Evolutionary conservation across 352 stramenopile genomes (phyloP), one percentile per base, ranked within the genome.

Genomic region (Globisporangium ultimum): DNA sequence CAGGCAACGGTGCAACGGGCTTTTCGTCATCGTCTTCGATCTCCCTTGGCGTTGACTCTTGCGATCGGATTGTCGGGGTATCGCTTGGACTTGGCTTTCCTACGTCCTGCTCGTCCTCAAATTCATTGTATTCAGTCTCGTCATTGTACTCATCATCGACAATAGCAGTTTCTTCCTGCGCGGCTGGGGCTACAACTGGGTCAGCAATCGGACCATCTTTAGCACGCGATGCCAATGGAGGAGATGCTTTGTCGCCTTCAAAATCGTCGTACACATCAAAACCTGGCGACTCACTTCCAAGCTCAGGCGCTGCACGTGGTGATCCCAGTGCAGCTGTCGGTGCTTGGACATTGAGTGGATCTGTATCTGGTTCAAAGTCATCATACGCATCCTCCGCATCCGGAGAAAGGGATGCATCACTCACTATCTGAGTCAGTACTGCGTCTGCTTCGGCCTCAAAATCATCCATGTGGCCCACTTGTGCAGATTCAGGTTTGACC

Each of bases 51-150:
- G 60, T 62, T 17, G 60, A 64, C 8, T 43, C 58, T 38, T 52
- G 58, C 55, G 24, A 61, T 28, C 46, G 52, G 45, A 47, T 20
- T 3, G 46, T 32, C n/a, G 48, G 42, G 28, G 15, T 55, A 9
- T 62, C 53, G 4, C 24, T 60, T 18, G 10, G 41, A 48, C 43
- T 43, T 55, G 38, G 36, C 17, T 61, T 48, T 12, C 50, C n/a
- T 15, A 17, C 24, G 2, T 66, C 58, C 3, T 55, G 20, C 4
- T 65, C 56, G 54, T 53, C 51, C 17, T 71, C 68, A 64, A 78
- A 81, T 9, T 86, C 78, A 22, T 86, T 78, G 63, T 80, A 87
- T 7, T 48, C 72, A 13, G 67, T 60, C 11, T 82, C 63, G 22
- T 83, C 66, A 14, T 76, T 67, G 34, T 75, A 73, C 53, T 70